phyloP scores from a whole-genome alignment of 2,329 filamentous ascomycete genomes.

The Lecanoromycetidae sp. region DNA sequence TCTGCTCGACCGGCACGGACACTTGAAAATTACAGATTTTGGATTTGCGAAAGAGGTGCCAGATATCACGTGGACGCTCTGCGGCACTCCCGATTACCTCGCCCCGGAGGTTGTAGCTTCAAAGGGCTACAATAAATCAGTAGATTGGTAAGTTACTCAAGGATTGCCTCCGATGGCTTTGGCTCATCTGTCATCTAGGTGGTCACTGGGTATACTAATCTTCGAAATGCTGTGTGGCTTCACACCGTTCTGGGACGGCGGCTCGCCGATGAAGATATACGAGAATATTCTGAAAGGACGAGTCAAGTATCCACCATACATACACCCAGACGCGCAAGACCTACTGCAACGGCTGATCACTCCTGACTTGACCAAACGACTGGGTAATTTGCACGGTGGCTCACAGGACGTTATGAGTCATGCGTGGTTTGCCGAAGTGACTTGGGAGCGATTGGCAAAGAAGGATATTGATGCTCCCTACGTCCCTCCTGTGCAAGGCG shows the following conservation, averaged over 20 bases:
- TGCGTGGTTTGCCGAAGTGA: conserved; percentile 93
- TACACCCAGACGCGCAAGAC: conserved; percentile 88
- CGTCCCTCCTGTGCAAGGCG: conserved; percentile 86
- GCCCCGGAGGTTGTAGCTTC: conserved; percentile 97
- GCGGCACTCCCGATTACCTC: conserved; percentile 93
- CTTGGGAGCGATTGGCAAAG: conserved; percentile 84
- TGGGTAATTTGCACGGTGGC: conserved; percentile 88
- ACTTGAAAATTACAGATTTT: conserved; percentile 96
- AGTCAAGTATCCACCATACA: conserved; percentile 93
- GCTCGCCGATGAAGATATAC: conserved; percentile 97
- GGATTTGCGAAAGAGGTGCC: conserved; percentile 96
- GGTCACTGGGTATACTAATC: conserved; percentile 94
- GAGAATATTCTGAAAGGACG: conserved; percentile 95
- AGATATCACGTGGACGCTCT: conserved; percentile 98
- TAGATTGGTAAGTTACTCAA: conserved; percentile 66
- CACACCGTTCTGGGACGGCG: conserved; percentile 97
- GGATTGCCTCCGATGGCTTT: conserved; percentile 2
- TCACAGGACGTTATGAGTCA: conserved; percentile 89
- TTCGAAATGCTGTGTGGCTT: conserved; percentile 99
- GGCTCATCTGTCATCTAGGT: conserved; percentile 60
- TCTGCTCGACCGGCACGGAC: conserved; percentile 80
- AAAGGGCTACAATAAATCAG: conserved; percentile 98
- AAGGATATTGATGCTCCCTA: conserved; percentile 99
- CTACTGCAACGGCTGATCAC: conserved; percentile 88
- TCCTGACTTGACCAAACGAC: conserved; percentile 80